These are phyloP conservation scores for Pelargonium citronellum DNA, from an alignment of 441 rosid species.

Conservation along the genomic window DNA sequence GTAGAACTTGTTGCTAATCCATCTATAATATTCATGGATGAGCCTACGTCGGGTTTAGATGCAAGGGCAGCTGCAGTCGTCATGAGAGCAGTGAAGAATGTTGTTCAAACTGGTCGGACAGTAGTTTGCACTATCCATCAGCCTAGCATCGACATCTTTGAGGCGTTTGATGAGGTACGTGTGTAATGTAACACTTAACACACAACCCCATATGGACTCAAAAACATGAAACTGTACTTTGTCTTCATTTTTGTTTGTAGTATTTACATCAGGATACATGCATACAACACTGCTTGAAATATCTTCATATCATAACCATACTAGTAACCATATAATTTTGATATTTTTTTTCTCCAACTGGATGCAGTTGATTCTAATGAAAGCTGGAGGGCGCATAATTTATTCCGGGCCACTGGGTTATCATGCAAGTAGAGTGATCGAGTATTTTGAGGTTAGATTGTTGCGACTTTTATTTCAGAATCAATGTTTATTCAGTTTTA, in stretches of 20 bases:
- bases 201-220: too few species aligned
- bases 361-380: slow-evolving; percentile 52
- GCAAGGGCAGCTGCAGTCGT: slow-evolving; percentile 73
- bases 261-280: too few species aligned
- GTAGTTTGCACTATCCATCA: slow-evolving; percentile 70
- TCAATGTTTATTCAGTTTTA: neutral
- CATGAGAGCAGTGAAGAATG: slow-evolving; percentile 59
- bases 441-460: slow-evolving; percentile 39
- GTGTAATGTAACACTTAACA: too few species aligned
- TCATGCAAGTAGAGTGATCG: slow-evolving; percentile 41
- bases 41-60: slow-evolving; percentile 65
- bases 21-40: slow-evolving; percentile 66
- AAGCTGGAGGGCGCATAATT: slow-evolving; percentile 50
- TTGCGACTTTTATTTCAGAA: neutral
- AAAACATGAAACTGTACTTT: too few species aligned
- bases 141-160: slow-evolving; percentile 60
- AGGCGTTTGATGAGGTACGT: slow-evolving; percentile 57
- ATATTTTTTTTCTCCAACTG: neutral
- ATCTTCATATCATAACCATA: too few species aligned
- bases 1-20: slow-evolving; percentile 76
- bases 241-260: too few species aligned
- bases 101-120: slow-evolving; percentile 62
- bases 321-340: neutral
- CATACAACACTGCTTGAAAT: too few species aligned
- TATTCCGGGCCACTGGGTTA: slow-evolving; percentile 49